Evolutionary conservation across 2,329 filamentous ascomycete genomes (phyloP), one percentile per base, ranked within the genome.

Genomic region (Paracamarosporium sp.): DNA sequence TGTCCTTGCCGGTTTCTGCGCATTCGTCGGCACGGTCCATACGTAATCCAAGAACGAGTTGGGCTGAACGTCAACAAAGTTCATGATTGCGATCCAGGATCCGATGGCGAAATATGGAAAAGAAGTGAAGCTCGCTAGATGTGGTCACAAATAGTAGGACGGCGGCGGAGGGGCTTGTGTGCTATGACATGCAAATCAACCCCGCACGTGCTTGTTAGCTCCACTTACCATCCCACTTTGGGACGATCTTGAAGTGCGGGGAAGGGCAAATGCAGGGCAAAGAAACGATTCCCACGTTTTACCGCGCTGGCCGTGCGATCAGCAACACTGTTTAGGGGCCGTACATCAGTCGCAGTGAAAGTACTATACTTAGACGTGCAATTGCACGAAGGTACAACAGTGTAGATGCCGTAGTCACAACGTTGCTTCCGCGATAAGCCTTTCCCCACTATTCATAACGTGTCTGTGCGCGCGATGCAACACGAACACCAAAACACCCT

Each of bases 11-110:
- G 65, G 54, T 53, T 74, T 74, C 22, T 63, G 51, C 15, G 56
- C 44, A 40, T 56, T 65, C 47, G 64, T 57, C 46, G 73, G 72
- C 59, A 69, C 68, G 9, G 73, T 75, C 70, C 71, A 74, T 9
- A 71, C 73, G 63, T 75, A 75, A 46, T 75, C 73, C 24, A 75
- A 67, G 53, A 75, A 76, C 17, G 71, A 73, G 45, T 69, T 66
- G 22, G 72, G 73, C 46, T 76, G 73, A 24, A 72, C 67, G 60
- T 76, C 73, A 33, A 74, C 71, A 50, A 75, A 75, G 52, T 75
- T 75, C 73, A 75, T 75, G 56, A 55, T 57, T 63, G 52, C 58
- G 50, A 53, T 46, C 57, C 67, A 53, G 68, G 67, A 71, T 58
- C 57, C 40, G 46, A 64, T 60, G 64, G 65, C 69, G 55, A 53